Conservation (phyloP, 495 filamentous ascomycete genomes). For the Penicillium odoratum region DNA sequence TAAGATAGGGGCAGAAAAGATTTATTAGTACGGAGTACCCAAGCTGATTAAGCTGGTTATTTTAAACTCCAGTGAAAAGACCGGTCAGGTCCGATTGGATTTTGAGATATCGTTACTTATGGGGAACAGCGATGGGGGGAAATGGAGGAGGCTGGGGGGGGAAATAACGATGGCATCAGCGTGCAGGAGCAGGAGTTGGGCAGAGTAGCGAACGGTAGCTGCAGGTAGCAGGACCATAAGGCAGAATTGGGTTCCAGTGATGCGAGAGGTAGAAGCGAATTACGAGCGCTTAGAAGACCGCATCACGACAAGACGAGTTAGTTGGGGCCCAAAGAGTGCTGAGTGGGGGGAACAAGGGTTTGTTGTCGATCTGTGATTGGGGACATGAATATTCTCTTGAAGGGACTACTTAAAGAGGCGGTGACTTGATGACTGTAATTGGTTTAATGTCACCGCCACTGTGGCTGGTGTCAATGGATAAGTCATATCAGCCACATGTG, state of each 20-base stretch:
- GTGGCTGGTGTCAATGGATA: conserved; percentile 31
- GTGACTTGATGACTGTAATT: conserved; percentile 37
- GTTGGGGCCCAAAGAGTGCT: conserved; percentile 23
- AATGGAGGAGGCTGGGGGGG: conserved; percentile 22
- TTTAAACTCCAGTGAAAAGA: conserved; percentile 8
- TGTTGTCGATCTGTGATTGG: conserved; percentile 28
- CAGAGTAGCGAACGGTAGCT: conserved; percentile 29
- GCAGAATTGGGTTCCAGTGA: conserved; percentile 29
- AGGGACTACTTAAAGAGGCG: conserved; percentile 29
- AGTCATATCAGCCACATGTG: conserved; percentile 7
- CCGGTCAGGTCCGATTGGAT: conserved; percentile 19
- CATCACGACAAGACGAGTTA: conserved; percentile 2
- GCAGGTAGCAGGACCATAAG: conserved; percentile 14
- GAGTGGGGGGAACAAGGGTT: conserved; percentile 27
- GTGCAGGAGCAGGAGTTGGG: conserved; percentile 24
- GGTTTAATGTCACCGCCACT: conserved; percentile 36
- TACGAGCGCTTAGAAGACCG: conserved; percentile 12
- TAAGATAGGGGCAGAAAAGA: neutral
- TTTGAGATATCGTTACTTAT: conserved; percentile 1
- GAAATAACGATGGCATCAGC: conserved; percentile 22
- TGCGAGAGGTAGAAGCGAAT: conserved; percentile 19
- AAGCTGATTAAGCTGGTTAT: conserved; percentile 19
- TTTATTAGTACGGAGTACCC: conserved; percentile 7
- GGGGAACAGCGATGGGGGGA: conserved; percentile 14
- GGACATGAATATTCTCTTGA: neutral